Conservation (phyloP, 2,329 filamentous ascomycete genomes). For the Penicillium concentricum region DNA sequence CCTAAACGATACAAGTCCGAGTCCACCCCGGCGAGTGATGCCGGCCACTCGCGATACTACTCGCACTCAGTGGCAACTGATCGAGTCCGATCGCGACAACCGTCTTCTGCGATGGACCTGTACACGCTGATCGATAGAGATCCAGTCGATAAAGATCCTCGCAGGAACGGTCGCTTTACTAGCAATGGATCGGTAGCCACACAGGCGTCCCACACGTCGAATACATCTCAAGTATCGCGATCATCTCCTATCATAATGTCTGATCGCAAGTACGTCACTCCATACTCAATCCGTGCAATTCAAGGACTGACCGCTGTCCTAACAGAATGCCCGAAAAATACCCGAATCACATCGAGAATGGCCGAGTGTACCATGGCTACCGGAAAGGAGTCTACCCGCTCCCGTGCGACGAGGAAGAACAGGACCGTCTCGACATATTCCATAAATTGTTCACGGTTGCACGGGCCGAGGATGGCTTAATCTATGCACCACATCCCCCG, state of each 20-base stretch:
- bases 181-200: conserved; percentile 33
- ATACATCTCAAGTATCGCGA: conserved; percentile 14
- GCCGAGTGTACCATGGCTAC: conserved; percentile 67
- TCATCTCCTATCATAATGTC: conserved; percentile 22
- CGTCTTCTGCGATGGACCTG: conserved; percentile 39
- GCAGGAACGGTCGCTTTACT: conserved; percentile 24
- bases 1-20: conserved; percentile 27
- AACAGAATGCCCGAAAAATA: conserved; percentile 38
- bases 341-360: conserved; percentile 61
- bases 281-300: not conserved
- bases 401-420: conserved; percentile 75
- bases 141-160: conserved; percentile 20
- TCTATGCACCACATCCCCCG: conserved; percentile 41
- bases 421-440: conserved; percentile 76
- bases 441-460: conserved; percentile 73
- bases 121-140: conserved; percentile 35
- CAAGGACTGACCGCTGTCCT: not conserved
- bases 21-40: conserved; percentile 21
- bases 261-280: conserved; percentile 21
- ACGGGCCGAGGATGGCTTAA: conserved; percentile 50
- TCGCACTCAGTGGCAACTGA: conserved; percentile 30
- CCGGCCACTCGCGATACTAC: conserved; percentile 23
- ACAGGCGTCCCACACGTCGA: conserved; percentile 20
- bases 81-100: conserved; percentile 32
- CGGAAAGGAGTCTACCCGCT: conserved; percentile 69